Percentiles rank a stretch among this genome's conserved stretches.
These are phyloP conservation scores for Neurospora sp. DNA, from an alignment of 495 filamentous ascomycete species.

Conservation along the genomic window DNA sequence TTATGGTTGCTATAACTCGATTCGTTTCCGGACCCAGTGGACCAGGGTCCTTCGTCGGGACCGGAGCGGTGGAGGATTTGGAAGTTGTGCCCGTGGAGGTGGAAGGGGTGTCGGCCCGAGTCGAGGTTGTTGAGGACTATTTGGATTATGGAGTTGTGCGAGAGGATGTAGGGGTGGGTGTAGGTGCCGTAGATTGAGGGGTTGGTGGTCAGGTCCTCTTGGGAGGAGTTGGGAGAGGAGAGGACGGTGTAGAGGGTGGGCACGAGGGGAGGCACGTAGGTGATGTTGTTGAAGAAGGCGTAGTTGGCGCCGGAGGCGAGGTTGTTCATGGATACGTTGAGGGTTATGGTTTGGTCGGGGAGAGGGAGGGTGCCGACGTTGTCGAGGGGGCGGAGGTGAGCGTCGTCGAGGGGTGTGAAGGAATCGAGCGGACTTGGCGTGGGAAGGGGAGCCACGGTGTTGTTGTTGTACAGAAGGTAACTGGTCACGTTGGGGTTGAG, in stretches of 20 bases:
- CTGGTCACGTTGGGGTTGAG: constrained; percentile 72
- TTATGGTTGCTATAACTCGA: constrained; percentile 30
- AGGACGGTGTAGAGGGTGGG: constrained; percentile 72
- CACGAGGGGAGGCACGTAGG: constrained; percentile 64
- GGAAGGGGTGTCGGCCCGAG: constrained; percentile 68
- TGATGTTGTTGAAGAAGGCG: constrained; percentile 74
- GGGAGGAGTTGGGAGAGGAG: constrained; percentile 48
- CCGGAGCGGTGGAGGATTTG: constrained; percentile 46
- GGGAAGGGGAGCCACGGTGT: constrained; percentile 40
- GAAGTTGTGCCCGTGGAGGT: constrained; percentile 80
- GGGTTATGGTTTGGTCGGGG: constrained; percentile 49
- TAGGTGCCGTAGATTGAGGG: constrained; percentile 61
- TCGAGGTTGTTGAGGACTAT: constrained; percentile 76
- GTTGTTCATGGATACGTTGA: constrained; percentile 62
- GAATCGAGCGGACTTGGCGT: constrained; percentile 41
- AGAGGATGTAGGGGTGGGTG: constrained; percentile 59
- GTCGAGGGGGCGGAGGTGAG: constrained; percentile 57
- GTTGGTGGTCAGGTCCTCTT: constrained; percentile 16
- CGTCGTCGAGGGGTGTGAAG: constrained; percentile 64
- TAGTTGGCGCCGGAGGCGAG: constrained; percentile 69
- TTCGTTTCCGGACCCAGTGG: constrained; percentile 30
- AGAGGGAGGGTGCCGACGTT: constrained; percentile 42
- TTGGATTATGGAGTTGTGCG: constrained; percentile 59
- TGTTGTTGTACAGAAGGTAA: constrained; percentile 65
- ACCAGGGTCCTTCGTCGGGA: constrained; percentile 33